These are phyloP conservation scores for Fusarium camptoceras DNA, from an alignment of 2,329 filamentous ascomycete species.

Conservation along the genomic window DNA sequence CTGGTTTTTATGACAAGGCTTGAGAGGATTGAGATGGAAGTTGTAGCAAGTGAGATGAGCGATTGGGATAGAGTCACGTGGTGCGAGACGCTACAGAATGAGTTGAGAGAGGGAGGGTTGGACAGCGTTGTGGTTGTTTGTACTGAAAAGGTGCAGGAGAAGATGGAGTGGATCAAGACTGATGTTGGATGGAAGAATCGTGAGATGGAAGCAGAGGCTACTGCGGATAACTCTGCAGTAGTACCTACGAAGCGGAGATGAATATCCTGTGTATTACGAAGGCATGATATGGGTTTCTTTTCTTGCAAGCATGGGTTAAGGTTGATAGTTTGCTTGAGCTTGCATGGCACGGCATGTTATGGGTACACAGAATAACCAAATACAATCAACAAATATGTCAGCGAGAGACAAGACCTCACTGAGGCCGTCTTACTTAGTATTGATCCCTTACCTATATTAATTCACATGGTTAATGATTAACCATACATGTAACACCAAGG, in stretches of 20 bases:
- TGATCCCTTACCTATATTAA: not conserved
- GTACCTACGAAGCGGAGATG: not conserved
- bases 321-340: not conserved
- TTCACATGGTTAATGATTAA: not conserved
- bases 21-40: slow-evolving; percentile 56
- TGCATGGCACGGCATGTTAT: not conserved
- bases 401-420: too few species aligned
- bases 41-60: slow-evolving; percentile 50
- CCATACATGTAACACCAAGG: not conserved
- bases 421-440: not conserved
- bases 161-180: slow-evolving; percentile 44
- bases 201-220: not conserved
- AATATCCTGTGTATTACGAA: not conserved
- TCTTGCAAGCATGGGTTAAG: not conserved
- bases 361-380: not conserved
- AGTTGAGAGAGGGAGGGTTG: slow-evolving; percentile 41
- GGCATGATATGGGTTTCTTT: not conserved
- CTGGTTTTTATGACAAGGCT: slow-evolving; percentile 50
- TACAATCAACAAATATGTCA: too few species aligned
- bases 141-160: slow-evolving; percentile 44
- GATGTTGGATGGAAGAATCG: slow-evolving; percentile 35
- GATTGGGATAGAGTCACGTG: slow-evolving; percentile 51
- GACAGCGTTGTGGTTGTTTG: slow-evolving; percentile 39
- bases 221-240: not conserved
- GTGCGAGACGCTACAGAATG: slow-evolving; percentile 49